Evolutionary conservation across 169 alveolate species (phyloP).

Genomic region (Besnoitia besnoiti): DNA sequence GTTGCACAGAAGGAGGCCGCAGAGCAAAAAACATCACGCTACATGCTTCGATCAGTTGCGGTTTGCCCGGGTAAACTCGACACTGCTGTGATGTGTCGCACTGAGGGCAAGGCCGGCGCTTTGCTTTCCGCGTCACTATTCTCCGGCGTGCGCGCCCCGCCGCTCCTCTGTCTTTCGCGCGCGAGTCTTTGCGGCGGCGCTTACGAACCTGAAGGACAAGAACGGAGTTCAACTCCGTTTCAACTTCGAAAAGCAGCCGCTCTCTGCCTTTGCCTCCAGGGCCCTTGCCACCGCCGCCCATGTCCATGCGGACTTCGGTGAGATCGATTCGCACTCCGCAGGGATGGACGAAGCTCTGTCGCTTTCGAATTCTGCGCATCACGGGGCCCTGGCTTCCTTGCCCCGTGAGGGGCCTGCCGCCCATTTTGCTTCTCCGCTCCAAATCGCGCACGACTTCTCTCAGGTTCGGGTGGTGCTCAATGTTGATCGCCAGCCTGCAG

Average conservation of each 20-base stretch:
- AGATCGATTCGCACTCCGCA: slow-evolving; percentile 24
- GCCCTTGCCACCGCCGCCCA: neutral
- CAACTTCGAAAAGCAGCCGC: neutral
- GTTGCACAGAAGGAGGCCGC: too few relatives aligned
- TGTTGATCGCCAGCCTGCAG: slow-evolving; percentile 8
- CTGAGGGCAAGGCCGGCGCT: too few relatives aligned
- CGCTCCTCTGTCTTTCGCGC: neutral
- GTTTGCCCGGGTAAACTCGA: too few relatives aligned
- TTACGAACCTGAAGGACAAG: slow-evolving; percentile 8
- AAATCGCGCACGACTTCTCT: neutral
- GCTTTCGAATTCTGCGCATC: neutral
- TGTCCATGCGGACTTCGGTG: slow-evolving; percentile 8
- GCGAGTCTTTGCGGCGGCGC: neutral
- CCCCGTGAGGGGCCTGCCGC: neutral
- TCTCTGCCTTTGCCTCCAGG: slow-evolving; percentile 16
- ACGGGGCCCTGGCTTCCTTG: neutral
- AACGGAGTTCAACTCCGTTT: neutral
- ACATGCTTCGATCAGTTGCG: too few relatives aligned
- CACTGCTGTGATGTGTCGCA: too few relatives aligned
- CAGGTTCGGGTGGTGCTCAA: slow-evolving; percentile 28
- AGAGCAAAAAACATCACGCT: too few relatives aligned
- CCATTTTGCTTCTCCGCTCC: neutral
- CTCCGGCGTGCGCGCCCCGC: too few relatives aligned
- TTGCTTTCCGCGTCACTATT: too few relatives aligned
- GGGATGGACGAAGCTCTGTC: slow-evolving; percentile 19